Conservation (phyloP, 179 eudicot genomes). For the Sideroxylon spinosum region DNA sequence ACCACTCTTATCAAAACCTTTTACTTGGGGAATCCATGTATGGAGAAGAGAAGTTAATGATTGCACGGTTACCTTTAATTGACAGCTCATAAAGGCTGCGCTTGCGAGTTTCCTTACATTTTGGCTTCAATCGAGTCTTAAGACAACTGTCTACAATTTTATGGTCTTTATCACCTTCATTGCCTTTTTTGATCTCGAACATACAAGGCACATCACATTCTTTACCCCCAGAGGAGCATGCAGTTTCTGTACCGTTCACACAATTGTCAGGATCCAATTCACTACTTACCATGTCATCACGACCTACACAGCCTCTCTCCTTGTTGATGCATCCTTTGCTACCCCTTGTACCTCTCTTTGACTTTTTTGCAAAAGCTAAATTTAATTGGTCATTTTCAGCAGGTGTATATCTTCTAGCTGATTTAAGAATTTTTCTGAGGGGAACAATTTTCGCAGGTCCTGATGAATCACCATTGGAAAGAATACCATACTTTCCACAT, state of each 20-base stretch:
- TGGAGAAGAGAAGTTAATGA: slow-evolving; percentile 12
- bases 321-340: slow-evolving; percentile 17
- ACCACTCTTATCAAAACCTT: not conserved
- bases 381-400: slow-evolving; percentile 18
- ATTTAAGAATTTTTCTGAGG: slow-evolving; percentile 43
- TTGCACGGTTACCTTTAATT: slow-evolving; percentile 34
- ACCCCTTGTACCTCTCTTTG: slow-evolving; percentile 22
- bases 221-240: slow-evolving; percentile 20
- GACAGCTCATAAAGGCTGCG: slow-evolving; percentile 55
- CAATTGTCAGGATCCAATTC: slow-evolving; percentile 16
- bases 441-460: slow-evolving; percentile 54
- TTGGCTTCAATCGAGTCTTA: slow-evolving; percentile 34
- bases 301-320: slow-evolving; percentile 18
- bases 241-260: slow-evolving; percentile 12
- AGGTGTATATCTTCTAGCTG: slow-evolving; percentile 28
- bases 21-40: not conserved
- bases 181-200: slow-evolving; percentile 18
- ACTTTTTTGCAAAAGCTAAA: slow-evolving; percentile 17
- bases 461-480: slow-evolving; percentile 41
- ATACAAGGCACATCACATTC: slow-evolving; percentile 17
- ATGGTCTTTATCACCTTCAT: slow-evolving; percentile 16
- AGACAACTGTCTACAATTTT: slow-evolving; percentile 17
- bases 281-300: slow-evolving; percentile 12
- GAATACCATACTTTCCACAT: slow-evolving; percentile 61
- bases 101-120: slow-evolving; percentile 43